phyloP scores from a whole-genome alignment of 2,329 filamentous ascomycete genomes.

The Neopestalotiopsis clavispora region DNA sequence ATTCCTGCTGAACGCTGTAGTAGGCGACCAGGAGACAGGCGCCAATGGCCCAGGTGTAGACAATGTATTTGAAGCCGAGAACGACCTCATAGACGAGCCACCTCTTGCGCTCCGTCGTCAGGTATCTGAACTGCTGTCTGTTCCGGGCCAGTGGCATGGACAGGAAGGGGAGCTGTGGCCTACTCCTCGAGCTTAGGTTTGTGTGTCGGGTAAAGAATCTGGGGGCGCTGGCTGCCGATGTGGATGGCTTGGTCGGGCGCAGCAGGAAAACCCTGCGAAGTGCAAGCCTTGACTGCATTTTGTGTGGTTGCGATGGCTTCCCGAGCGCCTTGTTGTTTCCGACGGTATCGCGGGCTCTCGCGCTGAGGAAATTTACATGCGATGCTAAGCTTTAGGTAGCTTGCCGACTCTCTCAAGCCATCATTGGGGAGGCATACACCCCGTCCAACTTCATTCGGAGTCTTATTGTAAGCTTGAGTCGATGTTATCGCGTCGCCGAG shows the following conservation, averaged over 20 bases:
- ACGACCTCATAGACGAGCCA: conserved; percentile 75
- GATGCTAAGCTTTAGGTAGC: background rate
- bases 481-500: background rate
- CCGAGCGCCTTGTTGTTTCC: background rate
- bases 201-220: conserved; percentile 65
- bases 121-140: conserved; percentile 66
- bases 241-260: conserved; percentile 19
- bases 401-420: background rate
- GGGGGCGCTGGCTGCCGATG: conserved; percentile 15
- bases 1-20: conserved; percentile 74
- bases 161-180: conserved; percentile 58
- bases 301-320: conserved; percentile 16
- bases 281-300: conserved; percentile 27
- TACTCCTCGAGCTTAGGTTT: conserved; percentile 42
- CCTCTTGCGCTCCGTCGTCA: conserved; percentile 77
- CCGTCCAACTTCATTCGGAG: background rate
- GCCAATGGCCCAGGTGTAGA: conserved; percentile 68
- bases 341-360: background rate
- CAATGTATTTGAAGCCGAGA: conserved; percentile 70
- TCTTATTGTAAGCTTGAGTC: background rate
- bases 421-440: background rate
- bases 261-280: conserved; percentile 25
- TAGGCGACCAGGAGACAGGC: conserved; percentile 64
- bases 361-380: conserved; percentile 1
- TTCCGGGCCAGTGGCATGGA: conserved; percentile 44